Base-by-base conservation (phyloP, 2,329 filamentous ascomycete genomes). In the Chlorencoelia australis region DNA sequence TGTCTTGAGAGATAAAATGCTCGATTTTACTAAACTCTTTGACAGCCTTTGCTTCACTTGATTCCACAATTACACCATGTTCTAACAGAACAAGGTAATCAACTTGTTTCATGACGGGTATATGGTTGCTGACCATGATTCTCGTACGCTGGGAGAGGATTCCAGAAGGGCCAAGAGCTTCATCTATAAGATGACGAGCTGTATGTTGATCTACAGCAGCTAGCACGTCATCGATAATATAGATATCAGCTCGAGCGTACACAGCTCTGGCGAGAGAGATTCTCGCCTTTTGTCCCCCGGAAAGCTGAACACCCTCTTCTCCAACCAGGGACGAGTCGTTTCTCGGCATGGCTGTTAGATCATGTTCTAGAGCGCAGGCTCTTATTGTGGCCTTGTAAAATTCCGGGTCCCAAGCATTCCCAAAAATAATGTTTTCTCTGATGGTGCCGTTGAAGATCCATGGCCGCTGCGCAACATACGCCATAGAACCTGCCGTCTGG, bases 101-200 rank as follows among this genome's bases (percentile, higher is more conserved):
- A n/a, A n/a, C n/a, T n/a, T n/a, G n/a, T n/a, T n/a, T n/a, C n/a
- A n/a, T n/a, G n/a, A n/a, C n/a, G n/a, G n/a, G n/a, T n/a, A n/a
- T n/a, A n/a, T n/a, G n/a, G n/a, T n/a, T n/a, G n/a, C n/a, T n/a
- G n/a, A n/a, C n/a, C n/a, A n/a, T n/a, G n/a, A n/a, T n/a, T n/a
- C n/a, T n/a, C n/a, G n/a, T n/a, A n/a, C n/a, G n/a, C n/a, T n/a
- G n/a, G n/a, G n/a, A n/a, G n/a, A n/a, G n/a, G n/a, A n/a, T n/a
- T n/a, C n/a, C n/a, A n/a, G n/a, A n/a, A n/a, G n/a, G n/a, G n/a
- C n/a, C n/a, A n/a, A n/a, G n/a, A n/a, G n/a, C n/a, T n/a, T n/a
- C n/a, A n/a, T n/a, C n/a, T n/a, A n/a, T n/a, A n/a, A 88, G 78
- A 46, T 86, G 78, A 19, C 79, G 73, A 8, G 82, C 82, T 24